phyloP scores from a whole-genome alignment of 805 yeast genomes.

The Wickerhamiella galacta region DNA sequence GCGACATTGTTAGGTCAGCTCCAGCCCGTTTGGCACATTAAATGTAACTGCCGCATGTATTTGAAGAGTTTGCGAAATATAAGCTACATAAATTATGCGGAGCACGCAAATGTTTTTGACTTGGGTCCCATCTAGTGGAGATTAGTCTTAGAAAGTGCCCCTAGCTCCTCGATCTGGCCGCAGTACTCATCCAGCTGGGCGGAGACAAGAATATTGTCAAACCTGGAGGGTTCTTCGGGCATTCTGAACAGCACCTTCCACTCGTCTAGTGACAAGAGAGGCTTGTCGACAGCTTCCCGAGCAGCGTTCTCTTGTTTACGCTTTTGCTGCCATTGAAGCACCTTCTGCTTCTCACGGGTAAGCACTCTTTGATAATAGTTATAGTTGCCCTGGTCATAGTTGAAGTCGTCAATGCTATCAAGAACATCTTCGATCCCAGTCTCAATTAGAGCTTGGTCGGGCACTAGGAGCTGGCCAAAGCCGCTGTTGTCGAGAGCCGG shows the following conservation, averaged over 20 bases:
- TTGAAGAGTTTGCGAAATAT: too few species aligned
- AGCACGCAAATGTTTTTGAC: too few species aligned
- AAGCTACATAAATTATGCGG: too few species aligned
- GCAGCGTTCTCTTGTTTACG: conserved; percentile 48
- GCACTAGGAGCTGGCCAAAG: conserved; percentile 26
- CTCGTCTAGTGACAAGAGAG: conserved; percentile 32
- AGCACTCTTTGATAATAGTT: conserved; percentile 67
- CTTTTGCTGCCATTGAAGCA: conserved; percentile 59
- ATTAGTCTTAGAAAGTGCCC: conserved; percentile 49
- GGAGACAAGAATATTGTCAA: conserved; percentile 50
- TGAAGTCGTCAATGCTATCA: conserved; percentile 56
- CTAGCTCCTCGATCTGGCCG: conserved; percentile 51
- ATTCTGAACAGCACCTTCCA: conserved; percentile 51
- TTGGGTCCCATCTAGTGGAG: too few species aligned
- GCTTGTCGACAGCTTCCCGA: conserved; percentile 41
- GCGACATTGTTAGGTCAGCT: too few species aligned
- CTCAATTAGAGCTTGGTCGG: conserved; percentile 27
- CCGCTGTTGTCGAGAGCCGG: conserved; percentile 9
- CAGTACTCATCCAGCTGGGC: conserved; percentile 57
- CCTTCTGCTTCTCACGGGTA: conserved; percentile 50
- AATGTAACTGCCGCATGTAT: too few species aligned
- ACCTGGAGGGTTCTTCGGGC: conserved; percentile 60
- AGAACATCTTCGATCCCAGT: conserved; percentile 42
- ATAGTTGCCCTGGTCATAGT: conserved; percentile 63
- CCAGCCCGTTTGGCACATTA: too few species aligned